These are phyloP conservation scores for Candida verbasci DNA, from an alignment of 805 yeast genomes.

Conservation along the genomic window DNA sequence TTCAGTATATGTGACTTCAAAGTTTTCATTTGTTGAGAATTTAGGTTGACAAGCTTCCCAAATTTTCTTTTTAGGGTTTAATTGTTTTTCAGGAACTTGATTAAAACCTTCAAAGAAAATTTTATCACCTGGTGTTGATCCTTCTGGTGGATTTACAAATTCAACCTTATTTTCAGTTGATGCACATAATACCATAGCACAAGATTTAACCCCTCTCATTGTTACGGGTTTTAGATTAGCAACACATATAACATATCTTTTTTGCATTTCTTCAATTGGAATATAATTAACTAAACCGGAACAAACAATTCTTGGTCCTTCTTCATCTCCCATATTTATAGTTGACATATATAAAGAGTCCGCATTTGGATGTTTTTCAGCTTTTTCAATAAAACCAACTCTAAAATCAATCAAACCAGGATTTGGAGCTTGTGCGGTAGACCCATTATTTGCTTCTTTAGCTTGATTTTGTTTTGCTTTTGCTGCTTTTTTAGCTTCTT, in stretches of 20 bases:
- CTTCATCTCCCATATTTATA: slow-evolving; percentile 92
- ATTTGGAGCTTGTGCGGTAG: slow-evolving; percentile 58
- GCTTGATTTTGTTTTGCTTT: slow-evolving; percentile 56
- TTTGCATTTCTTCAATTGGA: slow-evolving; percentile 92
- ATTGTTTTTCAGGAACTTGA: slow-evolving; percentile 82
- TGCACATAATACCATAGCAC: slow-evolving; percentile 96
- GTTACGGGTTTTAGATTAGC: slow-evolving; percentile 97
- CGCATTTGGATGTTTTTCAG: slow-evolving; percentile 96
- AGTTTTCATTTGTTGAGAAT: slow-evolving; percentile 72
- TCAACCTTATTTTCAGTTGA: slow-evolving; percentile 75
- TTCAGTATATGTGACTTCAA: slow-evolving; percentile 76
- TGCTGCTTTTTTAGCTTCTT: slow-evolving; percentile 60
- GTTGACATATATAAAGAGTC: slow-evolving; percentile 95
- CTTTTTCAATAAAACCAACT: slow-evolving; percentile 96
- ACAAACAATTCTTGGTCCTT: slow-evolving; percentile 97
- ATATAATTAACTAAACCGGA: slow-evolving; percentile 90
- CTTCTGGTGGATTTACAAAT: slow-evolving; percentile 91
- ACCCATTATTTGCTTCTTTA: slow-evolving; percentile 44
- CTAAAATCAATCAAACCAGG: slow-evolving; percentile 89
- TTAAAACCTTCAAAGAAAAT: slow-evolving; percentile 89
- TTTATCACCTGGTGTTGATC: slow-evolving; percentile 93
- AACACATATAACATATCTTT: slow-evolving; percentile 82
- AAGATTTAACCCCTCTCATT: slow-evolving; percentile 95
- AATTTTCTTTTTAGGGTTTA: slow-evolving; percentile 97
- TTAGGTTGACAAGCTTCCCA: slow-evolving; percentile 95